A percentile compares a stretch with the other conserved stretches of the same genome.
Conservation (phyloP, 2,329 filamentous ascomycete genomes). For the Colletotrichum sp. region DNA sequence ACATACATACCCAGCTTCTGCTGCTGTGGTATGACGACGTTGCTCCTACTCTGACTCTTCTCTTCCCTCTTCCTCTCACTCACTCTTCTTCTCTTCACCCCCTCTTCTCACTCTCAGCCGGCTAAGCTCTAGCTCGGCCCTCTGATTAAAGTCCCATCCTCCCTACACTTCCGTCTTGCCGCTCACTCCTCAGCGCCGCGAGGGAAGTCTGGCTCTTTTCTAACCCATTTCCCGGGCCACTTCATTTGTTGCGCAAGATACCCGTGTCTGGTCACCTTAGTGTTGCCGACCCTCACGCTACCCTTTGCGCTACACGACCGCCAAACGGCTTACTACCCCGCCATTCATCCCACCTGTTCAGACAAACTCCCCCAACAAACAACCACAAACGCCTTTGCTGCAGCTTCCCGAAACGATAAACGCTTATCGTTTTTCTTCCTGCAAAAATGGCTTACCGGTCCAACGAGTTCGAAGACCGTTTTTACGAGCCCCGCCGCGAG, state of each 20-base stretch:
- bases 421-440: neutral
- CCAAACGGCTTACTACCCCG: constrained; percentile 16
- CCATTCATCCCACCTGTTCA: constrained; percentile 16
- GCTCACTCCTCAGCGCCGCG: neutral
- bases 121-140: constrained; percentile 1
- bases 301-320: constrained; percentile 3
- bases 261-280: neutral
- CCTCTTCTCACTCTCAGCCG: constrained; percentile 6
- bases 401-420: neutral
- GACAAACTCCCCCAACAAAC: neutral
- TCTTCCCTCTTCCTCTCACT: neutral
- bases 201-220: neutral
- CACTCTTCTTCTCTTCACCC: neutral
- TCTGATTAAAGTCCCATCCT: constrained; percentile 2
- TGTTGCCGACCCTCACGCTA: constrained; percentile 9
- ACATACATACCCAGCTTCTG: constrained; percentile 9
- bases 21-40: constrained; percentile 21
- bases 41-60: constrained; percentile 12
- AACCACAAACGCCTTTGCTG: neutral
- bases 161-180: neutral
- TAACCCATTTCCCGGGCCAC: constrained; percentile 17
- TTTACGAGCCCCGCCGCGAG: constrained; percentile 33
- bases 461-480: constrained; percentile 23
- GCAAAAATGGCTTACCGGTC: constrained; percentile 13
- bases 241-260: neutral